A percentile compares a stretch with the other conserved stretches of the same genome.
Conservation (phyloP, 805 yeast species). For the Sugiyamaella chiloensis region DNA sequence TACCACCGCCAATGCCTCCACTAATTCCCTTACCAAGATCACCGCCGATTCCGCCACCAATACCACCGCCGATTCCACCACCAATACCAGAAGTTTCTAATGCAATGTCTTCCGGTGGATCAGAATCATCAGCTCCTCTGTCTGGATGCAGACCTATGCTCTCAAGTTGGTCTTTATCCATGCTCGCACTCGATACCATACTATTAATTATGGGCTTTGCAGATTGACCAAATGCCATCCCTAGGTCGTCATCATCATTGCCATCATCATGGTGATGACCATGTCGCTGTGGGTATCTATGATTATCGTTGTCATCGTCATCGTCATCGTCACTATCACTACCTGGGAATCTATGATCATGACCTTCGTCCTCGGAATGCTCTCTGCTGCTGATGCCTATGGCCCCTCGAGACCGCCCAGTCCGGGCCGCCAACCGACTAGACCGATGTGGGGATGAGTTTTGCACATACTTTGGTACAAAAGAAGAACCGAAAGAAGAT, state of each 20-base stretch:
- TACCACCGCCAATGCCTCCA: background rate
- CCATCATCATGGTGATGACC: conserved; percentile 7
- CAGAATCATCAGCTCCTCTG: conserved; percentile 17
- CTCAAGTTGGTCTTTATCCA: conserved; percentile 6
- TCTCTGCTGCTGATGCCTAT: conserved; percentile 10
- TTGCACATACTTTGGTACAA: conserved; percentile 9
- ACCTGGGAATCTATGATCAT: no score
- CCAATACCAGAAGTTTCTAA: conserved; percentile 17
- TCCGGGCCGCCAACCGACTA: background rate
- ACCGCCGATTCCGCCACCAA: background rate
- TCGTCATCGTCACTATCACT: background rate
- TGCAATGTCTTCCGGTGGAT: conserved; percentile 33
- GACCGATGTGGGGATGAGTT: background rate
- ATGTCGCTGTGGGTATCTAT: background rate
- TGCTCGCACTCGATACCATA: conserved; percentile 3
- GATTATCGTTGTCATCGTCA: background rate
- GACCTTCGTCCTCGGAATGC: conserved; percentile 13
- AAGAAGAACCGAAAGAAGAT: conserved; percentile 14
- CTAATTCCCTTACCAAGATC: background rate
- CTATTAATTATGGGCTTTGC: conserved; percentile 1
- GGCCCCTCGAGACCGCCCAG: conserved; percentile 7
- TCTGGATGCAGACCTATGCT: conserved; percentile 3
- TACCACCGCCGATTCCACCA: background rate
- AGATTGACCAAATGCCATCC: conserved; percentile 4
- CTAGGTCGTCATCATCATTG: conserved; percentile 13